Evolutionary conservation across 2,329 filamentous ascomycete genomes (phyloP).

Genomic region (Sporothrix pseudoabietina): DNA sequence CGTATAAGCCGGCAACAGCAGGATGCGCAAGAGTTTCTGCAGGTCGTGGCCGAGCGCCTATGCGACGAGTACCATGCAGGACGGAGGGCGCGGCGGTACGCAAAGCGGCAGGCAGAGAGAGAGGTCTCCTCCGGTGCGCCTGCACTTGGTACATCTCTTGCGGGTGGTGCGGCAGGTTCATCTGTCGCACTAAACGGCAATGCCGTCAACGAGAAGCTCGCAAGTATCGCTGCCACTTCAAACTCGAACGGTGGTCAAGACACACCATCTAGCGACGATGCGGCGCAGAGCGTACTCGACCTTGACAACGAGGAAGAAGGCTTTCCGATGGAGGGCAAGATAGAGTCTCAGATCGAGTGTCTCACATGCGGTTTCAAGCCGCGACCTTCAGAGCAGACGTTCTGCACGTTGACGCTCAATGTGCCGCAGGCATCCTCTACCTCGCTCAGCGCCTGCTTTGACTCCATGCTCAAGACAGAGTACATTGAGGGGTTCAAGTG

Average conservation of each 20-base stretch:
- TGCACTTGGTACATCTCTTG: not conserved
- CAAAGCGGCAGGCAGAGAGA: conserved; percentile 44
- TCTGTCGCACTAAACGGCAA: conserved; percentile 26
- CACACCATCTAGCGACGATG: not conserved
- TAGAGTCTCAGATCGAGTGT: conserved; percentile 95
- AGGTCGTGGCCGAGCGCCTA: conserved; percentile 87
- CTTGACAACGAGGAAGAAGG: conserved; percentile 60
- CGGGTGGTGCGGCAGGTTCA: not conserved
- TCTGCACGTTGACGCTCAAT: conserved; percentile 88
- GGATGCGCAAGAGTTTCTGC: conserved; percentile 95
- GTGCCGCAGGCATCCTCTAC: conserved; percentile 84
- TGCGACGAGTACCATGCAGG: conserved; percentile 94
- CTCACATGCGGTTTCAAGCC: conserved; percentile 87
- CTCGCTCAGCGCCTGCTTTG: conserved; percentile 83
- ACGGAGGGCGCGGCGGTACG: conserved; percentile 67
- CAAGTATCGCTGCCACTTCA: conserved; percentile 25
- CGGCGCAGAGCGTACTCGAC: not conserved
- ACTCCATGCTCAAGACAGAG: conserved; percentile 91
- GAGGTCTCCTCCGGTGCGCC: conserved; percentile 9
- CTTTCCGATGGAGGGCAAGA: conserved; percentile 88
- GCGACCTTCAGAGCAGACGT: conserved; percentile 77
- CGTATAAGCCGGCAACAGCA: conserved; percentile 93
- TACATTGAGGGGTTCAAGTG: conserved; percentile 97
- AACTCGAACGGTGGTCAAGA: not conserved
- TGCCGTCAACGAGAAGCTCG: conserved; percentile 31